Base-by-base conservation (phyloP, 805 yeast species). In the Kluyveromyces siamensis region DNA sequence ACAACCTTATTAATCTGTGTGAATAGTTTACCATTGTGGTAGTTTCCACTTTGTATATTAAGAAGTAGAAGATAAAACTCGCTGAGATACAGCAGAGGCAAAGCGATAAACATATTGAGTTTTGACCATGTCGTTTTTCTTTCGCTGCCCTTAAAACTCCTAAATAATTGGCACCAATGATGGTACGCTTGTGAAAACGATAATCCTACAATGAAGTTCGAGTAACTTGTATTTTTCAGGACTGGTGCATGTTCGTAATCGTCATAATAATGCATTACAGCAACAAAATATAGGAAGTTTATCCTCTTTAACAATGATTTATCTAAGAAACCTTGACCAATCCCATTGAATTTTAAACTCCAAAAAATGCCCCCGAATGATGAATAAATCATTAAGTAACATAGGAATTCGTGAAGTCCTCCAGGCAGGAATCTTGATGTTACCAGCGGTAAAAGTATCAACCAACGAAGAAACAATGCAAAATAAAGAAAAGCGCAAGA, bases 361-460 rank as follows among this genome's bases (percentile, higher is more conserved):
- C 66, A 63, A 9, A 60, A 8, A 2, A 62, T 39, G 39, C 62
- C 67, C 10, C 50, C 41, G 1, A 51, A 10, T 21, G 62, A 53
- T 11, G 60, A 43, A 36, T 45, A 56, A 10, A 61, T 46, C 49
- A 65, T 30, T 27, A 58, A 18, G 40, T 55, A 56, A 41, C 62
- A 61, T 21, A 80, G 76, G 64, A 81, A 83, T 54, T 78, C 84
- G 41, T 86, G 85, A 11, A 84, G 79, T 0, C 87, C 89, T 7
- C 83, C 87, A 1, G 88, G 84, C 18, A 83, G 62, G 54, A 81
- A 83, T 53, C 70, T 71, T 33, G 79, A 63, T 0, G 87, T 85
- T n/a, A 81, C 87, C 25, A 84, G 64, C 0, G 87, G 86, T 41
- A 79, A 65, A 30, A 84, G 65, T 1, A 81, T 64, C 13, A 72